Base-by-base conservation (phyloP, 2,329 filamentous ascomycete genomes). In the Diaporthe sp. region DNA sequence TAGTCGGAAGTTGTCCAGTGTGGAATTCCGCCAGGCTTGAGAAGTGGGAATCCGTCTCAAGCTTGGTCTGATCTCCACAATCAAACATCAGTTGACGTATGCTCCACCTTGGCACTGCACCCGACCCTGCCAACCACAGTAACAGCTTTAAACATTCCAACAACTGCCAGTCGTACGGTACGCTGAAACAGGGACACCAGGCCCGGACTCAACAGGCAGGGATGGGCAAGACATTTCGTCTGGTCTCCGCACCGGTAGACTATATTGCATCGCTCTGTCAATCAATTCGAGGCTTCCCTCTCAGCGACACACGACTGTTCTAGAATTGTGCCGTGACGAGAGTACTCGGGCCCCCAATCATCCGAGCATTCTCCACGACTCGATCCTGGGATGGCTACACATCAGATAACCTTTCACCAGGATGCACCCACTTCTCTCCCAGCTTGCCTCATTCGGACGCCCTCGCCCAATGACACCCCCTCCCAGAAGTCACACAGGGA, bases 81-180 rank as follows among this genome's bases (percentile, higher is more conserved):
- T 67, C 61, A 67, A 67, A 67, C 61, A 67, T 67, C 61, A 67
- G 61, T 52, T 67, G 61, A 52, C 61, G 61, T 67, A 67, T 35
- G 61, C 61, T 67, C 61, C 61, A 67, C 42, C 61, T 67, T 67
- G 61, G 61, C 61, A 52, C 28, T 67, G 42, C 61, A 50, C 19
- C 28, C 22, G 42, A 67, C 12, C 28, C 30, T 38, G 35, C 58
- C 38, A 28, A 28, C 25, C 58, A 61, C 58, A 9, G 10, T 25
- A 45, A 38, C 19, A 38, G 25, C n/a, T 30, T 30, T 28, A 28
- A 61, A 25, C 58, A 52, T 52, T 67, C 61, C 61, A 33, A 50
- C 42, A 7, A 52, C 22, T 50, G 42, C 22, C 8, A 50, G 61
- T 25, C 30, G 30, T 50, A 52, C 13, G 61, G 61, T 0, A 38